Evolutionary conservation across 805 yeast species (phyloP).

Genomic region (Yamadazyma insecticola): DNA sequence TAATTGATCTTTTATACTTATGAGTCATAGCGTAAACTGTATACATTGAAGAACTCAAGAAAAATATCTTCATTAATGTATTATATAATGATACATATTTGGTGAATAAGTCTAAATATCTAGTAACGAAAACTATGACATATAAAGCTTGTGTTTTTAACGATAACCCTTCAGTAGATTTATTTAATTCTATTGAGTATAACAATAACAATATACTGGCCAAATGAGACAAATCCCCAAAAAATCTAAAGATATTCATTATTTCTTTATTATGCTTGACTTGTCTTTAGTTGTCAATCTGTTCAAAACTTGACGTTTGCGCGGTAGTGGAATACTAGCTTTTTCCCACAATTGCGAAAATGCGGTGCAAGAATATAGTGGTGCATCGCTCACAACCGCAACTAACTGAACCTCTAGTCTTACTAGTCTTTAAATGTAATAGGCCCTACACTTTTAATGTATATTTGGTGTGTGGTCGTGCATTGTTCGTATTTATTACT

Average conservation of each 20-base stretch:
- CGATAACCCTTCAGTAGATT: constrained; percentile 78
- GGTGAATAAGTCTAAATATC: constrained; percentile 41
- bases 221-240: constrained; percentile 80
- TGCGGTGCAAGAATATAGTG: too few species aligned
- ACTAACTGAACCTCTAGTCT: too few species aligned
- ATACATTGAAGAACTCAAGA: constrained; percentile 70
- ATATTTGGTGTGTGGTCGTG: too few species aligned
- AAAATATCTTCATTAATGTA: constrained; percentile 75
- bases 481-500: too few species aligned
- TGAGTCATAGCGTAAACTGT: constrained; percentile 66
- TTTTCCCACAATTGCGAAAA: too few species aligned
- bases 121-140: constrained; percentile 35
- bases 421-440: too few species aligned
- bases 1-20: constrained; percentile 56
- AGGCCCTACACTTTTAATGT: too few species aligned
- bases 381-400: too few species aligned
- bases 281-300: constrained; percentile 1
- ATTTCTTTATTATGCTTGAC: constrained; percentile 1
- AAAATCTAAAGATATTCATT: constrained; percentile 40
- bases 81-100: constrained; percentile 67
- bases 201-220: constrained; percentile 73
- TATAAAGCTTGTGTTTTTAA: constrained; percentile 84
- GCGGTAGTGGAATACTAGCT: too few species aligned
- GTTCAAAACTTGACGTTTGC: background rate
- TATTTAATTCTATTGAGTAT: constrained; percentile 58